phyloP scores from a whole-genome alignment of 768 basidiomycete species.

The Tricholoma bakamatsutake region DNA sequence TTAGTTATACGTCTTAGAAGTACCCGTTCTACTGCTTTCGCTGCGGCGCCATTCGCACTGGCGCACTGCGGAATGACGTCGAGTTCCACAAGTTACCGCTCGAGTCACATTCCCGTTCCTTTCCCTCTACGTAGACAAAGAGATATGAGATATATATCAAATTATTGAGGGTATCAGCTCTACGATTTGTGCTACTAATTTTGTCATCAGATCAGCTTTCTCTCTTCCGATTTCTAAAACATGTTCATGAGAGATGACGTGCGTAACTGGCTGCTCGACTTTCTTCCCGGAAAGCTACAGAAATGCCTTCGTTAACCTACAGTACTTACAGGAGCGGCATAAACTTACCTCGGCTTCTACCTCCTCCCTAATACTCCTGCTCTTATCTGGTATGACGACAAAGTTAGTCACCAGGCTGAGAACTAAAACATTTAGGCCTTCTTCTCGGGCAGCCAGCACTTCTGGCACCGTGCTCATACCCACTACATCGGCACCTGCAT shows the following conservation, averaged over 20 bases:
- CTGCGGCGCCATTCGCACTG: too few relatives aligned
- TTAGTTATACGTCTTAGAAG: too few relatives aligned
- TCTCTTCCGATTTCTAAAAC: conserved; percentile 59
- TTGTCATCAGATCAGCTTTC: conserved; percentile 69
- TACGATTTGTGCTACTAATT: conserved; percentile 62
- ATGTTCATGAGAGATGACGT: conserved; percentile 72
- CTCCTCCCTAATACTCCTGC: conserved; percentile 66
- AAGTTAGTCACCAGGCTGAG: conserved; percentile 83
- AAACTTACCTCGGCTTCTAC: conserved; percentile 67
- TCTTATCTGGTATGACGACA: conserved; percentile 66
- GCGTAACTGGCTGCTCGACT: conserved; percentile 32
- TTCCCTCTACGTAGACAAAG: not conserved
- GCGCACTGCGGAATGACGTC: not conserved
- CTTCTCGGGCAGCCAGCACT: conserved; percentile 74
- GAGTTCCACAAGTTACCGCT: not conserved
- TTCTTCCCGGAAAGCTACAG: conserved; percentile 56
- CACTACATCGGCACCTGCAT: conserved; percentile 81
- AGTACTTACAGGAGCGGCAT: not conserved
- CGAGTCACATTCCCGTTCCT: too few relatives aligned
- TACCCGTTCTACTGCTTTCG: too few relatives aligned
- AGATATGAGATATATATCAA: not conserved
- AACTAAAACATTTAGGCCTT: conserved; percentile 69
- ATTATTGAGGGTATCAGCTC: conserved; percentile 20
- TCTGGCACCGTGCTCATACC: conserved; percentile 94
- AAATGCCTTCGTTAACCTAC: not conserved